Evolutionary conservation across 257 asterid species (phyloP).

Genomic region (Capsicum chinense): DNA sequence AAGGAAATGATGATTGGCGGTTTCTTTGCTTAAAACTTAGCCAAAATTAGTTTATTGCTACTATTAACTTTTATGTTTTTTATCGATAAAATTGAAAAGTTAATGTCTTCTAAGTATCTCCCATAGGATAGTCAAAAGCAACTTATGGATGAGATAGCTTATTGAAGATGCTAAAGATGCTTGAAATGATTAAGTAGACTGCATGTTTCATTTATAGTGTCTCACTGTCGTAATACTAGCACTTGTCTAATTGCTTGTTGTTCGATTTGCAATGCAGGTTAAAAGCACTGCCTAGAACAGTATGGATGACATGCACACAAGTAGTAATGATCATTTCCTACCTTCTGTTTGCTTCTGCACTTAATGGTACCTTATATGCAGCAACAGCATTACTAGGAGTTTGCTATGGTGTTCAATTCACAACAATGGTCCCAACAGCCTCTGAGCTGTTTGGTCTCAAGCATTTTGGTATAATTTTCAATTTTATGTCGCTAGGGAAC

Average conservation of each 20-base stretch:
- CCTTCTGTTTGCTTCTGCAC: constrained; percentile 64
- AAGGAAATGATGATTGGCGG: neutral
- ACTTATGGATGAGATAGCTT: neutral
- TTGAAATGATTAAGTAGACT: neutral
- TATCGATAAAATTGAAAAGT: neutral
- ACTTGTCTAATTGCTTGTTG: neutral
- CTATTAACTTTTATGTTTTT: neutral
- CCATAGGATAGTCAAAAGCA: neutral
- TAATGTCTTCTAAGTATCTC: neutral
- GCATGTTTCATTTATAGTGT: neutral
- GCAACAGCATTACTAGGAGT: constrained; percentile 71
- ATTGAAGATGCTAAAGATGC: neutral
- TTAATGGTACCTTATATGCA: constrained; percentile 48
- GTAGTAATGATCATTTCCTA: constrained; percentile 56
- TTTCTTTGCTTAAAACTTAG: neutral
- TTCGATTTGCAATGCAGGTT: constrained; percentile 46
- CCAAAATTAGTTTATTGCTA: neutral
- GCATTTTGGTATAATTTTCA: constrained; percentile 67
- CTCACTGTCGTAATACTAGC: neutral
- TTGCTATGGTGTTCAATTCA: constrained; percentile 69
- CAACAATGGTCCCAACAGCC: constrained; percentile 68
- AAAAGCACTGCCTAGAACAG: constrained; percentile 66
- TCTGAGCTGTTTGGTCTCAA: constrained; percentile 76
- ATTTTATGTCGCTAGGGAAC: constrained; percentile 63
- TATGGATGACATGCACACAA: constrained; percentile 68